Percentiles rank a stretch among this genome's conserved stretches.
phyloP scores from a whole-genome alignment of 768 basidiomycete species.

The Trametes elegans region DNA sequence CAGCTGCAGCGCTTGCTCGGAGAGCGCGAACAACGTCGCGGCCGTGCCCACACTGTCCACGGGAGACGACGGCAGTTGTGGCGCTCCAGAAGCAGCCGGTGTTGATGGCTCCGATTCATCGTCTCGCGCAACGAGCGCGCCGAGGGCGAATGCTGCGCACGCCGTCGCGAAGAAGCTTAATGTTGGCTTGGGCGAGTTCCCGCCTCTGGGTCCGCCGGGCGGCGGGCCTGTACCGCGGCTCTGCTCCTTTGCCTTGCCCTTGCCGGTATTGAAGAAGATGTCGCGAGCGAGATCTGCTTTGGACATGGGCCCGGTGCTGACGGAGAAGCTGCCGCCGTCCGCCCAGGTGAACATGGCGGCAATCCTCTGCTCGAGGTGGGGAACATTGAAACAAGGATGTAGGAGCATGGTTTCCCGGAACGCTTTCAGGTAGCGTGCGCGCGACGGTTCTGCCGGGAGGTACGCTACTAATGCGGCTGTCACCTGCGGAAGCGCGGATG shows the following conservation, averaged over 20 bases:
- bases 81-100: constrained; percentile 24
- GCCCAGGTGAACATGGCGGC: constrained; percentile 45
- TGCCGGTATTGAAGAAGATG: constrained; percentile 19
- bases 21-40: constrained; percentile 44
- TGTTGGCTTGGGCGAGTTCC: constrained; percentile 30
- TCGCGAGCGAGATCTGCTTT: constrained; percentile 28
- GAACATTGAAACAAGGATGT: constrained; percentile 50
- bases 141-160: constrained; percentile 59
- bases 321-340: constrained; percentile 22
- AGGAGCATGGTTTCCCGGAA: constrained; percentile 44
- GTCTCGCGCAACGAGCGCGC: constrained; percentile 38
- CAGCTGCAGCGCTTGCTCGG: constrained; percentile 44
- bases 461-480: constrained; percentile 37
- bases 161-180: constrained; percentile 58
- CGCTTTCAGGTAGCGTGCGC: constrained; percentile 38
- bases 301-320: constrained; percentile 7
- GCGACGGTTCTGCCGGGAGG: constrained; percentile 40
- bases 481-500: constrained; percentile 29
- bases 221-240: constrained; percentile 22
- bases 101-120: constrained; percentile 17
- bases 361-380: constrained; percentile 43
- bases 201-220: not conserved
- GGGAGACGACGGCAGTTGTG: constrained; percentile 14
- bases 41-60: constrained; percentile 23
- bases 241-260: constrained; percentile 17